phyloP scores from a whole-genome alignment of 805 yeast species.

The Saccharomycopsis fermentans region DNA sequence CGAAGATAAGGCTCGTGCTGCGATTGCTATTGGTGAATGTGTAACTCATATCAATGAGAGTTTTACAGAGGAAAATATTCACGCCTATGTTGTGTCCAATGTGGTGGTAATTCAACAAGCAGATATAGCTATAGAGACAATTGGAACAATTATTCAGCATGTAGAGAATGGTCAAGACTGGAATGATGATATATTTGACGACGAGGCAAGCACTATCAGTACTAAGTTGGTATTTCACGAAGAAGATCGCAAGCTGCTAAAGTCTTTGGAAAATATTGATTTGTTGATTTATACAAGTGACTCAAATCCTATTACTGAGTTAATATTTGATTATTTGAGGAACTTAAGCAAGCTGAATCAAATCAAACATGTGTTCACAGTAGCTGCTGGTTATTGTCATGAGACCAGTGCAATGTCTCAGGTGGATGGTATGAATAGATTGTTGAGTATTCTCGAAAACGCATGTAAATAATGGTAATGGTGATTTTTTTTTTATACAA shows the following conservation, averaged over 20 bases:
- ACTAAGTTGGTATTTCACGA: not conserved
- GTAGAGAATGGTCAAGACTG: not conserved
- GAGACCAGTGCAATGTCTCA: constrained; percentile 53
- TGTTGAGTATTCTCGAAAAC: constrained; percentile 38
- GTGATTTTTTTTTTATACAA: not conserved
- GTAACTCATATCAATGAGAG: constrained; percentile 77
- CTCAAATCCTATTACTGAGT: constrained; percentile 48
- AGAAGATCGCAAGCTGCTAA: not conserved
- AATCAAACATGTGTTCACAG: constrained; percentile 43
- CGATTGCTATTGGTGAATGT: constrained; percentile 69
- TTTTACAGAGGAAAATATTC: constrained; percentile 53
- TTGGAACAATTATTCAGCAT: not conserved
- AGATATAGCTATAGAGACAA: constrained; percentile 45
- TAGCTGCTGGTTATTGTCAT: constrained; percentile 43
- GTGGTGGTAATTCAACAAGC: constrained; percentile 64
- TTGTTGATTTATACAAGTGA: constrained; percentile 13
- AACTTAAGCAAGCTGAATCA: constrained; percentile 28
- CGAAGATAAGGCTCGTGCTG: constrained; percentile 51
- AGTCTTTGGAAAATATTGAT: constrained; percentile 3
- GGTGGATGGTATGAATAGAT: constrained; percentile 60
- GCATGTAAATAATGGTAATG: not conserved
- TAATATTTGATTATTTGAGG: constrained; percentile 46
- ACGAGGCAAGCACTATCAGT: not conserved
- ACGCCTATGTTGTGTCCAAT: constrained; percentile 64
- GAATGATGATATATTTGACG: not conserved